Conservation (phyloP, 768 basidiomycete genomes). For the Lactarius psammicola region DNA sequence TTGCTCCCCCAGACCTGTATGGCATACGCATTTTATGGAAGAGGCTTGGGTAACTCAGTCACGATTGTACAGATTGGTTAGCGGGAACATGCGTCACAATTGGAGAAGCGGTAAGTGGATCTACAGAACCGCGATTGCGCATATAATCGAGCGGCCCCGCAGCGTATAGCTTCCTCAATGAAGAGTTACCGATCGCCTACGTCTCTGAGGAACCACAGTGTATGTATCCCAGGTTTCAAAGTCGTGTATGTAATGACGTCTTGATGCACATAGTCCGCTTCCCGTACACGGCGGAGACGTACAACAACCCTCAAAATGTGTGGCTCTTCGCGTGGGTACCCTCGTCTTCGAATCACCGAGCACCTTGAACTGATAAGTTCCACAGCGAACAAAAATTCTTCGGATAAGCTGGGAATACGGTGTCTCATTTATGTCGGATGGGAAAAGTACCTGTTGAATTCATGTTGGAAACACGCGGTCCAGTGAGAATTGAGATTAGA, state of each 20-base stretch:
- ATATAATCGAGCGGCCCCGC: not conserved
- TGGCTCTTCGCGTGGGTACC: conserved; percentile 24
- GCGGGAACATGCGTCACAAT: conserved; percentile 5
- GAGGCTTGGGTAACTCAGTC: not conserved
- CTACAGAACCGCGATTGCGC: not conserved
- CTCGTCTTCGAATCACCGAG: not conserved
- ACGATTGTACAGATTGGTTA: not conserved
- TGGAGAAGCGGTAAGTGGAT: conserved; percentile 3
- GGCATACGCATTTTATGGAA: conserved; percentile 7
- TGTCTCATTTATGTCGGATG: not conserved
- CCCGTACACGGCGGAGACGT: conserved; percentile 24
- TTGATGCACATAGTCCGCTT: conserved; percentile 13
- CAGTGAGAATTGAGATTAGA: not conserved
- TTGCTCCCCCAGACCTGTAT: conserved; percentile 40
- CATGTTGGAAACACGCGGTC: not conserved
- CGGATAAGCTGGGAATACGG: not conserved
- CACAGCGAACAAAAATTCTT: not conserved
- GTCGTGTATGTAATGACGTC: not conserved
- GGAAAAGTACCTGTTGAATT: too few relatives aligned
- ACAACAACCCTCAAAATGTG: conserved; percentile 25
- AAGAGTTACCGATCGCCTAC: conserved; percentile 36
- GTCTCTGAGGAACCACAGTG: conserved; percentile 36
- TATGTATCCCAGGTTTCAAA: conserved; percentile 7
- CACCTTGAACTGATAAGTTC: not conserved
- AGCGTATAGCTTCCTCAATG: conserved; percentile 32